phyloP scores from a whole-genome alignment of 345 rosid species.

The Diplotaxis tenuifolia region DNA sequence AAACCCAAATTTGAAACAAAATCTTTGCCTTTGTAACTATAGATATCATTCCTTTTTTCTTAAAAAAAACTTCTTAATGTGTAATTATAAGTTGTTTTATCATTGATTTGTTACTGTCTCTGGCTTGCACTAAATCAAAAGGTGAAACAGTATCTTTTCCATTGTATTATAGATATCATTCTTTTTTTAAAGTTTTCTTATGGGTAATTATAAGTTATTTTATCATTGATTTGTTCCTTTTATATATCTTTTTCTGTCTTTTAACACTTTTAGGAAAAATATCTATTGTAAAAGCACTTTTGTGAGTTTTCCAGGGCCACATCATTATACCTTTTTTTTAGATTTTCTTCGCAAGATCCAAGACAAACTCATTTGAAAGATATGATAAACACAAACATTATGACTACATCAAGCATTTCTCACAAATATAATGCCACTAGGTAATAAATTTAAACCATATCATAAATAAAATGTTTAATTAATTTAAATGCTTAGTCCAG shows the following conservation, averaged over 20 bases:
- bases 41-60: too few species aligned
- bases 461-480: neutral
- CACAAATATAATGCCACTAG: neutral
- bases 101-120: neutral
- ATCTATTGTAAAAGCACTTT: neutral
- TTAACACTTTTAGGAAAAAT: neutral
- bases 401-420: neutral
- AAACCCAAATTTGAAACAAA: neutral
- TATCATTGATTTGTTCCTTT: neutral
- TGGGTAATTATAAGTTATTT: constrained; percentile 6
- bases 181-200: neutral
- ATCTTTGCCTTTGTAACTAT: neutral
- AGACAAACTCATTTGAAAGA: constrained; percentile 19
- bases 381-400: constrained; percentile 9
- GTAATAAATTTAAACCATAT: constrained; percentile 6
- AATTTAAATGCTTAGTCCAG: neutral
- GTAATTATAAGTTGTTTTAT: constrained; percentile 1
- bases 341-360: constrained; percentile 18
- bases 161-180: neutral
- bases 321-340: constrained; percentile 6
- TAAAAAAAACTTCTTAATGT: neutral
- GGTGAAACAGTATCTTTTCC: neutral
- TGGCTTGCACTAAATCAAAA: constrained; percentile 18
- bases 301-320: neutral
- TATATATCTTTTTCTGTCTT: neutral